phyloP scores from a whole-genome alignment of 495 filamentous ascomycete genomes.

The Trichoderma erinaceum region DNA sequence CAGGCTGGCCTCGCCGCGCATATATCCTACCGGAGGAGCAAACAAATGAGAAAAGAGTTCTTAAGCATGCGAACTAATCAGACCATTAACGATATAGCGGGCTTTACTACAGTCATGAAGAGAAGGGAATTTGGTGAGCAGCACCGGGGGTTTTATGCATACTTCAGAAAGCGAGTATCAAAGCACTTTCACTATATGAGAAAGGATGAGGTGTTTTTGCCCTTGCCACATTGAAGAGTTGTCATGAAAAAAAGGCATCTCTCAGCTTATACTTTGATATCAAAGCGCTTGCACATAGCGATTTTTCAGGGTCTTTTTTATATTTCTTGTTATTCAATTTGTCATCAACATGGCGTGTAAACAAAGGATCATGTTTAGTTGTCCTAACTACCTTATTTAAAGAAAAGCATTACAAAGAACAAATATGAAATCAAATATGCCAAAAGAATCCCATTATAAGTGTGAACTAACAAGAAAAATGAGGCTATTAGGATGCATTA shows the following conservation, averaged over 20 bases:
- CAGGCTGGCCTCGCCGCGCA: not conserved
- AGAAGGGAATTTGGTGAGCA: not conserved
- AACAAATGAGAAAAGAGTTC: not conserved
- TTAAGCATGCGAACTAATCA: not conserved
- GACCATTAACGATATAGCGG: not conserved
- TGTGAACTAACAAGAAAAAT: too few species aligned
- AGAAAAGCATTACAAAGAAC: not conserved
- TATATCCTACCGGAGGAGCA: not conserved
- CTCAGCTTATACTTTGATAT: slow-evolving; percentile 2
- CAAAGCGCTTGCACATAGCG: slow-evolving; percentile 3
- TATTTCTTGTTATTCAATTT: not conserved
- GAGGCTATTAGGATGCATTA: not conserved
- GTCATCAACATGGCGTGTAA: slow-evolving; percentile 1
- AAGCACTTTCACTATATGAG: not conserved
- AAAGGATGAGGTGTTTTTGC: not conserved
- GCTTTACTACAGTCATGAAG: not conserved
- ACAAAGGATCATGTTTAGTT: not conserved
- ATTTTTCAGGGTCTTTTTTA: not conserved
- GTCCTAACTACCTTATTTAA: not conserved
- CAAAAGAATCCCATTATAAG: not conserved
- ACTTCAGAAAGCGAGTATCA: not conserved
- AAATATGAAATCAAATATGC: slow-evolving; percentile 9
- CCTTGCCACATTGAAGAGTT: not conserved
- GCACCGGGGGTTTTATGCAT: not conserved
- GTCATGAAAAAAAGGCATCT: not conserved